These are phyloP conservation scores for Populus hybrid DNA, from an alignment of 441 rosid genomes.

Conservation along the genomic window DNA sequence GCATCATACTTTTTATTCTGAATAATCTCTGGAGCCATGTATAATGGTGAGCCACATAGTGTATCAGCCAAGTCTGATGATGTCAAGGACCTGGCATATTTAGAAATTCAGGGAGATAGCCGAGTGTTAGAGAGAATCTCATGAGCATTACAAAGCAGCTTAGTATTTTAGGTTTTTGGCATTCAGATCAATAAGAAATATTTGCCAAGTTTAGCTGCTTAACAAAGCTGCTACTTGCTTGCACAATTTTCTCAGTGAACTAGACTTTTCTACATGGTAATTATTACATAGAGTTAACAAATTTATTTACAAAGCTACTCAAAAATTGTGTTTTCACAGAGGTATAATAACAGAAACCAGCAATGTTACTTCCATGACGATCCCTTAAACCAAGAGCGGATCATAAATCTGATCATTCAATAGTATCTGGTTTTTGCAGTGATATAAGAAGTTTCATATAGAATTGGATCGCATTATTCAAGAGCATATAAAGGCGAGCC, in stretches of 20 bases:
- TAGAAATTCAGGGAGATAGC: constrained; percentile 16
- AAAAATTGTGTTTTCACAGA: not conserved
- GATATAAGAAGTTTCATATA: not conserved
- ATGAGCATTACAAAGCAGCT: not conserved
- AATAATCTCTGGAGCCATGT: constrained; percentile 75
- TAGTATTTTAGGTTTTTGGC: not conserved
- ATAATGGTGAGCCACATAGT: constrained; percentile 83
- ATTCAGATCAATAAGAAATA: not conserved
- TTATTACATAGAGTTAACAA: not conserved
- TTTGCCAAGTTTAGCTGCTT: not conserved
- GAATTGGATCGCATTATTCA: not conserved
- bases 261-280: not conserved
- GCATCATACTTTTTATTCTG: constrained; percentile 77
- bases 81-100: constrained; percentile 52
- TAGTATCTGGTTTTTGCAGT: not conserved
- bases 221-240: not conserved
- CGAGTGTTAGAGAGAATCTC: constrained; percentile 6
- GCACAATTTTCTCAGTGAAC: not conserved
- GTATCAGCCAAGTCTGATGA: constrained; percentile 68
- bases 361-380: not conserved
- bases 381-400: not conserved
- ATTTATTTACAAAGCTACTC: not conserved
- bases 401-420: not conserved
- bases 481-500: not conserved
- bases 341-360: not conserved